Percentiles rank a stretch among this genome's conserved stretches.
Conservation (phyloP, 2,329 filamentous ascomycete genomes). For the Hymenoscyphus occultus region DNA sequence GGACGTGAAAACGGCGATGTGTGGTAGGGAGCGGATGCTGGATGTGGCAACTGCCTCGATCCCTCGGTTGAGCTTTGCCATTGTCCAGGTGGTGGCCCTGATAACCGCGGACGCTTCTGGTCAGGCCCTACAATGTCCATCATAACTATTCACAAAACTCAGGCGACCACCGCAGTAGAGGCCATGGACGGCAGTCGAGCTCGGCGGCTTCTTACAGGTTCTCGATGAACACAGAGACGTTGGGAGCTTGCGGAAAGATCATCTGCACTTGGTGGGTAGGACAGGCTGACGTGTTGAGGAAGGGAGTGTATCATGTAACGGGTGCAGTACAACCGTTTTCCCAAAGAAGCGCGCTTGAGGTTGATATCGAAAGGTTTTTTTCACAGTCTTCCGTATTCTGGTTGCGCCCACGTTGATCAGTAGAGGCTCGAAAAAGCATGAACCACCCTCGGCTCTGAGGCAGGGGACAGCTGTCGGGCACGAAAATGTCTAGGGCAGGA, state of each 20-base stretch:
- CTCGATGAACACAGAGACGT: constrained; percentile 30
- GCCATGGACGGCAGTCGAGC: constrained; percentile 39
- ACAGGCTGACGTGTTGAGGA: constrained; percentile 33
- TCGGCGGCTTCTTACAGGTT: constrained; percentile 37
- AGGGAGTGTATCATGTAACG: constrained; percentile 29
- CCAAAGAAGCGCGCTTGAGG: constrained; percentile 10
- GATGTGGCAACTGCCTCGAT: constrained; percentile 41
- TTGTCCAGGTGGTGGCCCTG: constrained; percentile 38
- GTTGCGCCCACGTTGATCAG: constrained; percentile 5
- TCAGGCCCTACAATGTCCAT: constrained; percentile 61
- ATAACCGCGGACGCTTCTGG: constrained; percentile 57
- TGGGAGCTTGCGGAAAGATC: constrained; percentile 28
- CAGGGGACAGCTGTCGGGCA: constrained; percentile 1
- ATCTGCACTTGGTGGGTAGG: constrained; percentile 31
- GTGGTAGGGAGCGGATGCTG: constrained; percentile 31
- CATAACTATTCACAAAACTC: constrained; percentile 40
- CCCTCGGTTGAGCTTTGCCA: constrained; percentile 48
- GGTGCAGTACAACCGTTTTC: constrained; percentile 20
- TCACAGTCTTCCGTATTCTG: background rate
- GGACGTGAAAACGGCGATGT: constrained; percentile 32
- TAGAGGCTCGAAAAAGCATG: background rate
- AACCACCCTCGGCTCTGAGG: background rate
- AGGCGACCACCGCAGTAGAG: constrained; percentile 35
- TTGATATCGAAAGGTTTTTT: constrained; percentile 7
- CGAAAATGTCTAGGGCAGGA: background rate